Evolutionary conservation across 768 basidiomycete species (phyloP).

Genomic region (Rhizopogon salebrosus): DNA sequence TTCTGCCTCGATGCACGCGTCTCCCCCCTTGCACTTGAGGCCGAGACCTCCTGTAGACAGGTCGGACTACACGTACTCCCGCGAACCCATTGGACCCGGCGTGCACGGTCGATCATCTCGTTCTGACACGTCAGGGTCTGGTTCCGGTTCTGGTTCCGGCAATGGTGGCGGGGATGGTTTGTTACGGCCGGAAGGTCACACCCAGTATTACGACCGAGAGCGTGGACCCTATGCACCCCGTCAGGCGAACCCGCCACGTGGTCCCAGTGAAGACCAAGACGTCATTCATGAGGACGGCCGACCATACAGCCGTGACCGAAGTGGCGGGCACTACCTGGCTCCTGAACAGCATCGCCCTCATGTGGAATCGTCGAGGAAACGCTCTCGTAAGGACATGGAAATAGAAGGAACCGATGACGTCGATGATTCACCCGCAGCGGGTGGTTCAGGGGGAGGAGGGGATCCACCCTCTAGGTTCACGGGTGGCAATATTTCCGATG

Average conservation of each 20-base stretch:
- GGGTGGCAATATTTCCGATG: conserved; percentile 36
- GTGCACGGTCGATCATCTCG: conserved; percentile 38
- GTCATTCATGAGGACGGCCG: conserved; percentile 52
- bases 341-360: conserved; percentile 34
- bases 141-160: conserved; percentile 38
- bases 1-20: conserved; percentile 30
- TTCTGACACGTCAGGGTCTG: conserved; percentile 55
- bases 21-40: conserved; percentile 35
- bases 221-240: conserved; percentile 46
- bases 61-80: conserved; percentile 24
- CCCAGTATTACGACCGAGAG: conserved; percentile 47
- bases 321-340: conserved; percentile 26
- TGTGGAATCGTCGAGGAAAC: conserved; percentile 48
- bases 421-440: conserved; percentile 23
- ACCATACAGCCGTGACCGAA: conserved; percentile 33
- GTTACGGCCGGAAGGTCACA: conserved; percentile 48
- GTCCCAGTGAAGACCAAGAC: conserved; percentile 41
- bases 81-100: conserved; percentile 26
- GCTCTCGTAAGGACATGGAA: conserved; percentile 61
- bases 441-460: conserved; percentile 23
- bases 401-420: conserved; percentile 51
- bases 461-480: conserved; percentile 29
- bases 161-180: conserved; percentile 38
- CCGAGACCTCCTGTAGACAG: conserved; percentile 30
- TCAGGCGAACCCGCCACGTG: conserved; percentile 37